Evolutionary conservation across 768 basidiomycete genomes (phyloP).

Genomic region (Russula earlei): DNA sequence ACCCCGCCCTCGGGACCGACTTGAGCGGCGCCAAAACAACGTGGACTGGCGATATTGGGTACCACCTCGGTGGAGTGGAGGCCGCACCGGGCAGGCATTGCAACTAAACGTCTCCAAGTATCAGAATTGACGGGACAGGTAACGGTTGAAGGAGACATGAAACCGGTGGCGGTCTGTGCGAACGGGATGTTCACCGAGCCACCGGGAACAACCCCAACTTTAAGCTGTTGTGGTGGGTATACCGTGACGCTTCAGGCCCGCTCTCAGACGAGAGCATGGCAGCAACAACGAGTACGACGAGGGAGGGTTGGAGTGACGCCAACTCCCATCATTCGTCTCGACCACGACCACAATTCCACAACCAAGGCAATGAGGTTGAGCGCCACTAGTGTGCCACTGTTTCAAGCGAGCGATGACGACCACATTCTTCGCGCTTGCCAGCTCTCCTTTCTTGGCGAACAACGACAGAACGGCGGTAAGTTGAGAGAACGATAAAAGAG

Average conservation of each 20-base stretch:
- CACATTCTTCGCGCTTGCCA: not conserved
- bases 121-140: not conserved
- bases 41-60: not conserved
- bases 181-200: not conserved
- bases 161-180: no score
- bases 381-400: constrained; percentile 2
- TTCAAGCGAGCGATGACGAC: not conserved
- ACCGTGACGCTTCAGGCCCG: no score
- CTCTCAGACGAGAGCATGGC: not conserved
- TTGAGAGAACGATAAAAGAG: constrained; percentile 2
- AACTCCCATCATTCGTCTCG: not conserved
- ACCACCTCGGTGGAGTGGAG: not conserved
- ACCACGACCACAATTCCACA: not conserved
- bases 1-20: not conserved
- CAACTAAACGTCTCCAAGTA: not conserved
- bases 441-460: not conserved
- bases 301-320: not conserved
- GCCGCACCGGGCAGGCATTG: not conserved
- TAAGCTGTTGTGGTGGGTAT: not conserved
- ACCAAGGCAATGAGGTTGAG: not conserved
- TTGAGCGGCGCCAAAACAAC: no score
- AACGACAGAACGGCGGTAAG: constrained; percentile 1
- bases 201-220: not conserved
- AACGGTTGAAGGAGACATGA: not conserved
- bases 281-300: not conserved